Conservation (phyloP, 2,329 filamentous ascomycete species). For the Didymella arachidicola region DNA sequence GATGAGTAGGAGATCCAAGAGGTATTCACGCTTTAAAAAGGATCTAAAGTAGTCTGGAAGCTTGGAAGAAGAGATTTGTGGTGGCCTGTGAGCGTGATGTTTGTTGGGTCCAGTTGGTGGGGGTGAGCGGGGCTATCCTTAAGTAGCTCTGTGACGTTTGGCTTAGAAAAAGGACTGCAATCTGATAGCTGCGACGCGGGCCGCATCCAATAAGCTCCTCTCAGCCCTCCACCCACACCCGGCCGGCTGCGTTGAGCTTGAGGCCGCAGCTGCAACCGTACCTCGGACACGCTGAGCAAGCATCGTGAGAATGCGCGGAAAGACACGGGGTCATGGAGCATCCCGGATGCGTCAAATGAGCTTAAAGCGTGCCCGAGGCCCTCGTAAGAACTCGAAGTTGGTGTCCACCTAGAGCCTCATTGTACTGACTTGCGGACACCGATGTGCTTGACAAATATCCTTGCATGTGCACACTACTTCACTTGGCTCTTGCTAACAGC, state of each 20-base stretch:
- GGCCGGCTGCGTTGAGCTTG: constrained; percentile 40
- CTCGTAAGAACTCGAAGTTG: constrained; percentile 9
- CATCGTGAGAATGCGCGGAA: constrained; percentile 35
- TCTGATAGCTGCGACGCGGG: constrained; percentile 40
- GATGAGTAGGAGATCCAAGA: constrained; percentile 20
- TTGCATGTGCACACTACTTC: constrained; percentile 31
- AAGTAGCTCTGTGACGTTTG: constrained; percentile 4
- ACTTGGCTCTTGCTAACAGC: constrained; percentile 27
- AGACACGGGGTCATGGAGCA: constrained; percentile 29
- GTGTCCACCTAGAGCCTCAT: constrained; percentile 20
- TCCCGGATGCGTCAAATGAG: constrained; percentile 24
- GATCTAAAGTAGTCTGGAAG: constrained; percentile 27
- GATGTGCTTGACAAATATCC: constrained; percentile 24
- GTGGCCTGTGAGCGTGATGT: constrained; percentile 25
- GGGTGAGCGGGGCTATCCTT: constrained; percentile 33
- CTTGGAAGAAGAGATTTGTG: constrained; percentile 33
- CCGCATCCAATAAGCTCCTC: constrained; percentile 41
- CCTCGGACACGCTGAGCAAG: constrained; percentile 36
- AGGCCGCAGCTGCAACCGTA: constrained; percentile 33
- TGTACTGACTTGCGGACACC: constrained; percentile 14
- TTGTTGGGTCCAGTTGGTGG: constrained; percentile 46
- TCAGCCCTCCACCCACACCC: constrained; percentile 40
- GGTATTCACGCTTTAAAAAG: constrained; percentile 35
- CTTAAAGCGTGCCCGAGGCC: constrained; percentile 27
- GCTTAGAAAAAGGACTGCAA: constrained; percentile 24